Conservation (phyloP, 352 stramenopile species). For the Pythium rhizo-oryzae region DNA sequence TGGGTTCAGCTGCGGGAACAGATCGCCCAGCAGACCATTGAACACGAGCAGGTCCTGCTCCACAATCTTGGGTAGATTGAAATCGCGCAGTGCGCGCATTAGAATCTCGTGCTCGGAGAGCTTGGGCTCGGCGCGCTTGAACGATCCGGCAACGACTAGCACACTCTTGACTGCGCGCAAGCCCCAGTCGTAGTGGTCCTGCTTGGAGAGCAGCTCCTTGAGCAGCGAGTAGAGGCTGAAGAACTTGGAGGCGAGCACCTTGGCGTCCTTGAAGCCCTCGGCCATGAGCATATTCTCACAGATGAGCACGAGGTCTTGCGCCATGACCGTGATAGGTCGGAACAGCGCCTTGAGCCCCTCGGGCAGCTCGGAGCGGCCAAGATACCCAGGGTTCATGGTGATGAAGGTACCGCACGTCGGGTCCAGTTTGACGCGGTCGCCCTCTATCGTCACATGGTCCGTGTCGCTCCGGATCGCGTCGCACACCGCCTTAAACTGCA, state of each 20-base stretch:
- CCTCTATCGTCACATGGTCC: constrained; percentile 90
- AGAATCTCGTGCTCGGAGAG: constrained; percentile 92
- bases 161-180: constrained; percentile 95
- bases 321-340: constrained; percentile 95
- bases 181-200: constrained; percentile 97
- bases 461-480: constrained; percentile 91
- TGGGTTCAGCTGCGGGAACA: constrained; percentile 93
- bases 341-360: constrained; percentile 96
- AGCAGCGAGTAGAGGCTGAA: constrained; percentile 94
- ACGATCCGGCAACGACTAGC: constrained; percentile 91
- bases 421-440: constrained; percentile 89
- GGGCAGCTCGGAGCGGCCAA: constrained; percentile 93
- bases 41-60: constrained; percentile 94
- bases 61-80: constrained; percentile 97
- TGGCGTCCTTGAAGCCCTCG: constrained; percentile 93
- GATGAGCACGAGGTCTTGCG: constrained; percentile 95
- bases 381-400: constrained; percentile 97
- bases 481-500: constrained; percentile 96
- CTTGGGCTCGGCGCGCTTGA: constrained; percentile 94
- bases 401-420: constrained; percentile 94
- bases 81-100: constrained; percentile 95
- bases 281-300: constrained; percentile 98
- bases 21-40: constrained; percentile 90
- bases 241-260: constrained; percentile 94
- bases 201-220: constrained; percentile 92